Conservation (phyloP, 169 alveolate genomes). For the Plasmodium coatneyi region DNA sequence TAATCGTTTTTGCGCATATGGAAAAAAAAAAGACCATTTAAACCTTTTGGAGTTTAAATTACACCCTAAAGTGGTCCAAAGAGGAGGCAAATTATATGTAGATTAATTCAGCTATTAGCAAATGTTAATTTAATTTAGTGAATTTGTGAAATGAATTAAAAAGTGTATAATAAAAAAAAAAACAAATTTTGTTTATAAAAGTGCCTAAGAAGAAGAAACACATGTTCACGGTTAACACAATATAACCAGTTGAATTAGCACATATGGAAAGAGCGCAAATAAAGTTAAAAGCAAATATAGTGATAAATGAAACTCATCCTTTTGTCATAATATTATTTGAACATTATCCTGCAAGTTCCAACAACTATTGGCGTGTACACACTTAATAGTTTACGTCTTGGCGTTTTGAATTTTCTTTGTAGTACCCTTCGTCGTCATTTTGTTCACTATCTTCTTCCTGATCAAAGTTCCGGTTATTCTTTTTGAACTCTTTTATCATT, state of each 20-base stretch:
- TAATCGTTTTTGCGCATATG: neutral
- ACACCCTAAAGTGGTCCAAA: neutral
- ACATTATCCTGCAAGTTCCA: slow-evolving; percentile 1
- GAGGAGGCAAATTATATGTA: neutral
- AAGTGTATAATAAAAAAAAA: neutral
- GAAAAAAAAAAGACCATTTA: neutral
- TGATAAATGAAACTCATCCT: neutral
- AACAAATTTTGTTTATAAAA: neutral
- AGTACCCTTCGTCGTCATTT: slow-evolving; percentile 12
- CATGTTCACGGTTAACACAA: neutral
- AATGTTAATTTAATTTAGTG: neutral
- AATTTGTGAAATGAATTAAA: neutral
- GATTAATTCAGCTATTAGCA: neutral
- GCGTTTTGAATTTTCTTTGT: slow-evolving; percentile 32
- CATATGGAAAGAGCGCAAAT: neutral
- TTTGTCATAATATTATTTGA: neutral
- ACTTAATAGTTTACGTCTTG: slow-evolving; percentile 26
- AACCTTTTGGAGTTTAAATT: neutral
- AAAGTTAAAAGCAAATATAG: neutral
- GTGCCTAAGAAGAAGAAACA: neutral
- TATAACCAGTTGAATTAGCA: neutral
- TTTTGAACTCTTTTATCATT: slow-evolving; percentile 37
- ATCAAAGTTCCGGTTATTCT: slow-evolving; percentile 17
- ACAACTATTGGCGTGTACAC: neutral
- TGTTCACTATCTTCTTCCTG: slow-evolving; percentile 30